Evolutionary conservation across 148 eudicot species (phyloP), one percentile per base, ranked within the genome.

Genomic region (Cornus controversa): DNA sequence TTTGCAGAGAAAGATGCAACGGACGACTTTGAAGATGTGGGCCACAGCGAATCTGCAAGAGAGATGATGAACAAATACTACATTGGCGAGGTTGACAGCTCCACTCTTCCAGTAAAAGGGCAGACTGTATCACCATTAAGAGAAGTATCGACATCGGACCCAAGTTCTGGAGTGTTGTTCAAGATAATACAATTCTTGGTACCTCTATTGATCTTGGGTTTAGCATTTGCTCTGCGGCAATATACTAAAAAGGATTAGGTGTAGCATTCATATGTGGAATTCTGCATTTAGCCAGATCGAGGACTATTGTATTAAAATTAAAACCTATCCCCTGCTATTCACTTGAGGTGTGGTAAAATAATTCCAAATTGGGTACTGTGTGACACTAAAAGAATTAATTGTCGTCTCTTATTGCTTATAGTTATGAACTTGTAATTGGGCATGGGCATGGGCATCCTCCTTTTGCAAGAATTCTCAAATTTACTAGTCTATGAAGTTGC

Each of bases 1-100:
- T 70, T 65, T 78, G 72, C 68, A 84, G 88, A 73, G 45, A 85
- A 82, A 79, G 87, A 87, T 74, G 90, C 90, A 10, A 87, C 90
- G 15, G 75, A 71, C 10, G 90, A 87, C 57, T 87, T 87, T 67
- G 88, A 80, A 71, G 90, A 85, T 24, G 86, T 87, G 34, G 87
- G 87, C 57, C 88, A 87, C 67, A 87, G 87, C 37, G 71, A 82
- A 10, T 73, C 75, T 34, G 90, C 90, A 28, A 69, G 63, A 50
- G 84, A 81, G 57, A 77, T 75, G 74, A 78, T 87, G 86, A 76
- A 66, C 24, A 71, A 83, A 15, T 83, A 77, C 71, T 81, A 75
- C 69, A 71, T 85, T 37, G 90, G 88, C 5, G 78, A 85, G 25
- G 45, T 87, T 36, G 88, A 87, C 45, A 63, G 24, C 68, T 85